Conservation (phyloP, 169 alveolate genomes). For the Plasmodium fragile region DNA sequence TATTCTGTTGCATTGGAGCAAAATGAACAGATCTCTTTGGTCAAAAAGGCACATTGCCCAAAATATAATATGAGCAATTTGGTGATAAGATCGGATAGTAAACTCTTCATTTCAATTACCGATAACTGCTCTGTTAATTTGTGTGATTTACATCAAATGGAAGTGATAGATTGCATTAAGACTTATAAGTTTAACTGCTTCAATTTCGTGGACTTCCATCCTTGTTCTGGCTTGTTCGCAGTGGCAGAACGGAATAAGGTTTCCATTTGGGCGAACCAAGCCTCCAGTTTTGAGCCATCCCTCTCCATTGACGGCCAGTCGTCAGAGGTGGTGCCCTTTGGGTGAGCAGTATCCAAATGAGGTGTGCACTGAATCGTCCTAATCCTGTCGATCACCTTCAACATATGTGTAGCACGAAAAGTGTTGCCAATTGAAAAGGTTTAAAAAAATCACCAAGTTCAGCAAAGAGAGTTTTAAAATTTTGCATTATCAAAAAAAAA, state of each 20-base stretch:
- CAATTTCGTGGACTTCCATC: slow-evolving; percentile 32
- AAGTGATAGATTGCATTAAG: slow-evolving; percentile 7
- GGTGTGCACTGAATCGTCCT: background rate
- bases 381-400: background rate
- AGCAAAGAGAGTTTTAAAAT: background rate
- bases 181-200: slow-evolving; percentile 22
- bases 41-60: background rate
- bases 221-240: slow-evolving; percentile 14
- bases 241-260: slow-evolving; percentile 28
- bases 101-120: slow-evolving; percentile 16
- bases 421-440: background rate
- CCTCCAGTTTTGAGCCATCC: background rate
- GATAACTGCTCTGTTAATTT: slow-evolving; percentile 7
- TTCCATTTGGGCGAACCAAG: slow-evolving; percentile 15
- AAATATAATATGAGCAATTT: background rate
- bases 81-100: slow-evolving; percentile 23
- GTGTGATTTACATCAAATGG: slow-evolving; percentile 10
- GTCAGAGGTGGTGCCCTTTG: background rate
- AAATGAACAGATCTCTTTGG: background rate
- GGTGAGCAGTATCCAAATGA: background rate
- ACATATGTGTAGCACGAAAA: background rate
- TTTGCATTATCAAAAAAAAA: background rate
- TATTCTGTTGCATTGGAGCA: background rate
- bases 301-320: background rate
- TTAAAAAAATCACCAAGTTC: background rate